phyloP scores from a whole-genome alignment of 2,329 filamentous ascomycete species.

The Tolypocladium ovalisporum region DNA sequence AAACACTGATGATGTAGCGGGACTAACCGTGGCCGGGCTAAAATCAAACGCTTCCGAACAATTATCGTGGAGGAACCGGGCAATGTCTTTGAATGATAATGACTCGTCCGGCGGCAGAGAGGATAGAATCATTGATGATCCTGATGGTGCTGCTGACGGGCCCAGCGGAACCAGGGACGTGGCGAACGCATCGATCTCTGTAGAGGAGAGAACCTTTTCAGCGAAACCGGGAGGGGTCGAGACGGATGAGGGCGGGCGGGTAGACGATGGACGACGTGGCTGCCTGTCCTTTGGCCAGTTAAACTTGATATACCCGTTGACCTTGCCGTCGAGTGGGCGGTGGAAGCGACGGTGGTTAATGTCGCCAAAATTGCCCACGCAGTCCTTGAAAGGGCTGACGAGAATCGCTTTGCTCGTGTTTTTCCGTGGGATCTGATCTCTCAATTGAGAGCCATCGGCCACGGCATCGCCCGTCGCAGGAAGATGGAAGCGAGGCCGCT shows the following conservation, averaged over 20 bases:
- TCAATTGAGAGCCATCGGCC: not conserved
- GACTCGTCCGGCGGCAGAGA: not conserved
- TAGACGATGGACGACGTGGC: not conserved
- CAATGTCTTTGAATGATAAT: not conserved
- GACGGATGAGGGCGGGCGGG: not conserved
- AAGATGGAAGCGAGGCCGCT: constrained; percentile 8
- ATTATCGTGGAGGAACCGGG: not conserved
- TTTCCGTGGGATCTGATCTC: constrained; percentile 5
- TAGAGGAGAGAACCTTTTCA: not conserved
- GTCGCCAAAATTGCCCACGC: constrained; percentile 16
- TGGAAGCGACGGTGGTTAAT: constrained; percentile 11
- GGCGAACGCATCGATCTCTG: not conserved
- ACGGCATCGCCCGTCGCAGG: constrained; percentile 4
- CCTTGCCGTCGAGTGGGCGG: constrained; percentile 20
- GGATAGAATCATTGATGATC: not conserved
- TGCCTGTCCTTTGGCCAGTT: constrained; percentile 17
- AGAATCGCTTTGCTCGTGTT: constrained; percentile 4
- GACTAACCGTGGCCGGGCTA: not conserved
- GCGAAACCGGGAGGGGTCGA: not conserved
- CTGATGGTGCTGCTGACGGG: not conserved
- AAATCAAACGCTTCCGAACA: not conserved
- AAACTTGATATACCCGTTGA: constrained; percentile 28
- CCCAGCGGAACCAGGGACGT: not conserved
- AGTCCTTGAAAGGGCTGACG: constrained; percentile 21
- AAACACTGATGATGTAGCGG: not conserved